These are phyloP conservation scores for Bimuria novae-zelandiae DNA, from an alignment of 2,329 filamentous ascomycete genomes.

Conservation along the genomic window DNA sequence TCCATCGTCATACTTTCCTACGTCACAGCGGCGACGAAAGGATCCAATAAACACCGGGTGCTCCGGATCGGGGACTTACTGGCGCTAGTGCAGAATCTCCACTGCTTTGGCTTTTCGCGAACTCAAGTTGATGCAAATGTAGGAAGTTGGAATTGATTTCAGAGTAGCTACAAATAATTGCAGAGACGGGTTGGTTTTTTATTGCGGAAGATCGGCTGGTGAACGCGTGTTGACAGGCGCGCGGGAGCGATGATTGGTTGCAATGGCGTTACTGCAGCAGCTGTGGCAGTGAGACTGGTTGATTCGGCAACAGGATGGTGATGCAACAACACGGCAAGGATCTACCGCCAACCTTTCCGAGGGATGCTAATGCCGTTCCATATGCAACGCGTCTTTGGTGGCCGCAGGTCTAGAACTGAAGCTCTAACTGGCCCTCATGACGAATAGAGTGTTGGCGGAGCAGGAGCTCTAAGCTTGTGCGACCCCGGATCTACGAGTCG, in stretches of 20 bases:
- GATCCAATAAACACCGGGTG: background rate
- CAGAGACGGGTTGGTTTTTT: background rate
- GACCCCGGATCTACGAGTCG: constrained; percentile 10
- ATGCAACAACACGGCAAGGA: background rate
- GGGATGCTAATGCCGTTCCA: background rate
- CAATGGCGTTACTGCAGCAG: constrained; percentile 18
- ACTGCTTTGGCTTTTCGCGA: background rate
- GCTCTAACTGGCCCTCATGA: background rate
- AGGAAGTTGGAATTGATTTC: background rate
- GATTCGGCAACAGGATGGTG: constrained; percentile 20
- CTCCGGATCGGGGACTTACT: constrained; percentile 20
- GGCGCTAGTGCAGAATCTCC: constrained; percentile 1
- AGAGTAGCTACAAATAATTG: background rate
- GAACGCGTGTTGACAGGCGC: background rate
- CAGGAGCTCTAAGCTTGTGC: no score
- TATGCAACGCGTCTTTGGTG: background rate
- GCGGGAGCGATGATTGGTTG: constrained; percentile 5
- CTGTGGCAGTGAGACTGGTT: constrained; percentile 17
- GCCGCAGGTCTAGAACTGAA: background rate
- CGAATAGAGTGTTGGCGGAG: background rate
- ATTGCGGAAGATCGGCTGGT: background rate
- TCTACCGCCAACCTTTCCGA: background rate
- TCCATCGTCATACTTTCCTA: constrained; percentile 26
- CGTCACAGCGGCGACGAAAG: constrained; percentile 20
- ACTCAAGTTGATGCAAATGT: no score